phyloP scores from a whole-genome alignment of 1,284 basidiomycete species.

The Binderoboletus segoi region DNA sequence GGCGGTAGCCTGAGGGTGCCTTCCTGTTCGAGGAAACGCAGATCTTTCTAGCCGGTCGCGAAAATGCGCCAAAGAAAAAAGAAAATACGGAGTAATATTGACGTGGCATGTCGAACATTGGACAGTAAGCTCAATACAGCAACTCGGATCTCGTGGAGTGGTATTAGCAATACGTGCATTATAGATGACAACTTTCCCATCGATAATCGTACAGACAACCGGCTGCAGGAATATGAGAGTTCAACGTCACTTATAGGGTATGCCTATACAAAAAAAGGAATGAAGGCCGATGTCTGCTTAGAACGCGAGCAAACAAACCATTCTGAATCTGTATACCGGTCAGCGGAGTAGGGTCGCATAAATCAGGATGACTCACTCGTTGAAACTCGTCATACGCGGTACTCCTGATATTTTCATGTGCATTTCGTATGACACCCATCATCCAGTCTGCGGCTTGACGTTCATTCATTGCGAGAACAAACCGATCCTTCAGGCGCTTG shows the following conservation, averaged over 20 bases:
- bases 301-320: constrained; percentile 36
- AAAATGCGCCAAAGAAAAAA: too few relatives aligned
- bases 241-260: constrained; percentile 51
- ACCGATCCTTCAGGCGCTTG: constrained; percentile 83
- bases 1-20: too few relatives aligned
- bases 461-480: constrained; percentile 82
- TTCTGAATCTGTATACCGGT: constrained; percentile 50
- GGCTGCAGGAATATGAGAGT: too few relatives aligned
- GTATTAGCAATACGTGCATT: too few relatives aligned
- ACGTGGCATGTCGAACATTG: too few relatives aligned
- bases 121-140: too few relatives aligned
- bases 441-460: constrained; percentile 93
- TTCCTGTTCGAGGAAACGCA: too few relatives aligned
- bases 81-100: too few relatives aligned
- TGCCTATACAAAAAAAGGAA: constrained; percentile 39
- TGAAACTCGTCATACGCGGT: constrained; percentile 95
- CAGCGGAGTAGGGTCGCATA: constrained; percentile 8
- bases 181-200: too few relatives aligned
- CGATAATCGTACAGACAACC: too few relatives aligned
- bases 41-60: too few relatives aligned
- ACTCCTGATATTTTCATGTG: constrained; percentile 91
- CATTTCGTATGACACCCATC: constrained; percentile 87
- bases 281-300: constrained; percentile 5
- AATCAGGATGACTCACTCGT: constrained; percentile 51
- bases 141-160: too few relatives aligned